Evolutionary conservation across 1,284 basidiomycete genomes (phyloP), one percentile per base, ranked within the genome.

Genomic region (Rugiboletus extremiorientalis): DNA sequence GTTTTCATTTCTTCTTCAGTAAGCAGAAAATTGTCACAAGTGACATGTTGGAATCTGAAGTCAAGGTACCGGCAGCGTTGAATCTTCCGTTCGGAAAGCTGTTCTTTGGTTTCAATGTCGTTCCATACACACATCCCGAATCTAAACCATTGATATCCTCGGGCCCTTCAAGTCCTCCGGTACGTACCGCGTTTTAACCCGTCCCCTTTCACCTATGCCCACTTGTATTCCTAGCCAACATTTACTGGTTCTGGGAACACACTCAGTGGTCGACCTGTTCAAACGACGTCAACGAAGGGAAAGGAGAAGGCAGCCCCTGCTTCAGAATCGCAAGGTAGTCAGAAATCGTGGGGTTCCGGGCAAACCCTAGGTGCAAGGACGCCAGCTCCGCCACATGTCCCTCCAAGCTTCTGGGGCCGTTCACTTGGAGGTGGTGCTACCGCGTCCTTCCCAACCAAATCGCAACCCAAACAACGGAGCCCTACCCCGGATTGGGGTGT

Each of bases 31-130:
- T 98, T 47, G 85, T 98, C 50, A 94, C 94, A 1, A 93, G 91
- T 55, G 89, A 88, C 54, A 87, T 86, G 27, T 74, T 94, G 15
- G 88, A 93, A 66, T 80, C 83, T 9, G 89, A 91, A 38, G 81
- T 80, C 52, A 89, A 91, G 71, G 93, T 92, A 8, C 96, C 97
- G 2, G 94, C 94, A 0, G 88, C 94, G 2, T 80, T 99, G 47
- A 90, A 92, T 63, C 78, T 99, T 31, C 95, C 96, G 0, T 90
- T 91, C 61, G 97, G 97, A 23, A 91, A 96, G 65, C 79, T 97
- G 27, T 97, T 98, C 80, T 97, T 98, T 69, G 95, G 95, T 12
- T 98, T 89, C 77, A 88, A 89, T 55, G 83, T 91, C 48, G 75
- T 85, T 5, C 77, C 88, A 0, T 94, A 91, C 69, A 82, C 80